Evolutionary conservation across 768 basidiomycete genomes (phyloP), one percentile per base, ranked within the genome.

Genomic region (Trametes cubensis): DNA sequence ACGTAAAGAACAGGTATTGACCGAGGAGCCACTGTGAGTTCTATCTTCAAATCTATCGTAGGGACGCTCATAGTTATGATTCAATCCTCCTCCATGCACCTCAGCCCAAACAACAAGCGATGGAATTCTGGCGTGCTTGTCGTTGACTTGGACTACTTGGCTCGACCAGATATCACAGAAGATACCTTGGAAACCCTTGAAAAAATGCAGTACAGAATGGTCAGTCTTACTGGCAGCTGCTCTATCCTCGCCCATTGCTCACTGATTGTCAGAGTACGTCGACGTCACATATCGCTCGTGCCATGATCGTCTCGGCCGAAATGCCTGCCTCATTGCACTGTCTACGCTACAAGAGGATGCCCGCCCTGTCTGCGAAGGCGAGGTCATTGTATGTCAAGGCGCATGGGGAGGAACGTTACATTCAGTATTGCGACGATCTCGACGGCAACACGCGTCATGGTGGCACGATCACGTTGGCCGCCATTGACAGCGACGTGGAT

Each of bases 221-320:
- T 57, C 25, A 28, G 42, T 28, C 28, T 28, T 14, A 34, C 34
- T 34, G 34, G 10, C 10, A 6, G 11, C 34, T 2, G 2, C 11
- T 13, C 3, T 34, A 11, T 11, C 34, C 10, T 11, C 34, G 5
- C 5, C 11, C 6, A 11, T 34, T 7, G 4, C 34, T 28, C 34
- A 34, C 34, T 34, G 10, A 34, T 34, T 6, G 2, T 11, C 10
- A 61, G 53, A 55, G 50, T 4, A 61, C 55, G 0, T 46, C 28
- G 14, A 40, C 7, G 51, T 66, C n/a, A n/a, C n/a, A 53, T 23
- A 52, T 62, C 4, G 50, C 64, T 7, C 60, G 64, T 17, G 44
- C 48, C 1, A 51, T 48, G 1, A 34, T 38, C 10, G 41, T 38
- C 1, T 44, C 34, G 11, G 5, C 6, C 34, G 34, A 34, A 10